These are phyloP conservation scores for Daedalea quercina DNA, from an alignment of 768 basidiomycete genomes.

Conservation along the genomic window DNA sequence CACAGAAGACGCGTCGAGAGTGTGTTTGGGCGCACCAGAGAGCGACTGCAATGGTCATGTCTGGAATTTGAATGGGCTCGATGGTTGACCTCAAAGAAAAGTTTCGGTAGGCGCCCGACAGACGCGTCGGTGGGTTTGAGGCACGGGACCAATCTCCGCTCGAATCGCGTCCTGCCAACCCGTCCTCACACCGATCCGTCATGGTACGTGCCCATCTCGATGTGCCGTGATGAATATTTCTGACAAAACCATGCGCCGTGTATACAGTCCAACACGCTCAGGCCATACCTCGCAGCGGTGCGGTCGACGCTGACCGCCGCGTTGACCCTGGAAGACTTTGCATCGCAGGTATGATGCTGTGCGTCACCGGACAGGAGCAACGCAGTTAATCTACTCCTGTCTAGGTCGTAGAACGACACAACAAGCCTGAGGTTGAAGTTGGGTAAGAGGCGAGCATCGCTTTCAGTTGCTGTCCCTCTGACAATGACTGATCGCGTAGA, in stretches of 20 bases:
- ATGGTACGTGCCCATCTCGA: slow-evolving; percentile 11
- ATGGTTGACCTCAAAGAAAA: slow-evolving; percentile 10
- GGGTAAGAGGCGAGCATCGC: slow-evolving; percentile 36
- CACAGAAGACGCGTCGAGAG: slow-evolving; percentile 1
- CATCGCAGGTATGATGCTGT: slow-evolving; percentile 68
- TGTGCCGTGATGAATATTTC: not conserved
- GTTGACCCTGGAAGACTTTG: slow-evolving; percentile 94
- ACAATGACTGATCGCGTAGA: slow-evolving; percentile 32
- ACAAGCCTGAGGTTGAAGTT: slow-evolving; percentile 93
- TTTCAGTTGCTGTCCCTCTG: not conserved
- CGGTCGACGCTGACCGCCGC: slow-evolving; percentile 97
- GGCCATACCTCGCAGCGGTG: slow-evolving; percentile 95
- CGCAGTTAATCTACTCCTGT: slow-evolving; percentile 10
- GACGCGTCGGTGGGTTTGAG: slow-evolving; percentile 13
- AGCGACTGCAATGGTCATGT: slow-evolving; percentile 61
- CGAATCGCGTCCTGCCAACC: slow-evolving; percentile 10
- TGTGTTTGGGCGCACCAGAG: slow-evolving; percentile 45
- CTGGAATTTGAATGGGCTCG: slow-evolving; percentile 12
- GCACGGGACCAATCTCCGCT: slow-evolving; percentile 11
- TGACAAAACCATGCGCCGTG: not conserved
- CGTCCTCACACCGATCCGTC: not conserved
- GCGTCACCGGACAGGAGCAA: slow-evolving; percentile 1
- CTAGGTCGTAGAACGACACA: slow-evolving; percentile 94
- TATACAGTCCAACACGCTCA: slow-evolving; percentile 82
- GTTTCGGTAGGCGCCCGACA: slow-evolving; percentile 7